A percentile compares a stretch with the other conserved stretches of the same genome.
Evolutionary conservation across 1,139 yeast species (phyloP).

Genomic region (Nakaseomyces sp.): DNA sequence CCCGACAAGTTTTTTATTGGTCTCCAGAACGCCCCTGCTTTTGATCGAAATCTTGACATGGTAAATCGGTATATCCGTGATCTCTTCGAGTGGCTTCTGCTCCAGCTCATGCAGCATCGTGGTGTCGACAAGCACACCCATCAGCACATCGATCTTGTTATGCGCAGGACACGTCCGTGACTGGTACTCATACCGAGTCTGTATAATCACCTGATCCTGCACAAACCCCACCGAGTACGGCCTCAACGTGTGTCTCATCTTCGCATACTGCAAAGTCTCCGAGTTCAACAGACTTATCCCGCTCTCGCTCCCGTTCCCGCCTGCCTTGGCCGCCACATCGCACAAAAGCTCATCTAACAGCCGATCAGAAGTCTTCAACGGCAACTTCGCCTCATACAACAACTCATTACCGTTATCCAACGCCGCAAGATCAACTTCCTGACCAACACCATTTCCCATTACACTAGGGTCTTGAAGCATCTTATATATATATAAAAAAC

Average conservation of each 20-base stretch:
- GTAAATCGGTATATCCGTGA: constrained; percentile 26
- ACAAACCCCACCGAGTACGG: constrained; percentile 24
- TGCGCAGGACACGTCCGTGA: constrained; percentile 25
- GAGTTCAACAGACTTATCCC: constrained; percentile 25
- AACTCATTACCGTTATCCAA: constrained; percentile 24
- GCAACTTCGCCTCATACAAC: constrained; percentile 18
- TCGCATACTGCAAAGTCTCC: constrained; percentile 29
- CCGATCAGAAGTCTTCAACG: constrained; percentile 57
- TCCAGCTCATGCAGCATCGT: constrained; percentile 1
- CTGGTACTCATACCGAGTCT: constrained; percentile 25
- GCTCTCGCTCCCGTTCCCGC: background rate
- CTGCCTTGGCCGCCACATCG: constrained; percentile 21
- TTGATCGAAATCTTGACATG: constrained; percentile 34
- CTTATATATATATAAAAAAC: too few species aligned
- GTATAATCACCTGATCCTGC: constrained; percentile 24
- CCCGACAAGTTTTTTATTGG: constrained; percentile 22
- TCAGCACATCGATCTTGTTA: constrained; percentile 23
- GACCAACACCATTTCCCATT: background rate
- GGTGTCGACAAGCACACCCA: constrained; percentile 24
- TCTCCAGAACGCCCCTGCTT: constrained; percentile 22
- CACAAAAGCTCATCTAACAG: constrained; percentile 52
- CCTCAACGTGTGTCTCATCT: constrained; percentile 17
- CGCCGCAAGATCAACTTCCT: background rate
- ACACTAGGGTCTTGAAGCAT: background rate
- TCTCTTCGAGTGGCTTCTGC: constrained; percentile 13